These are phyloP conservation scores for Rhamnella rubrinervis DNA, from an alignment of 331 rosid species.

Conservation along the genomic window DNA sequence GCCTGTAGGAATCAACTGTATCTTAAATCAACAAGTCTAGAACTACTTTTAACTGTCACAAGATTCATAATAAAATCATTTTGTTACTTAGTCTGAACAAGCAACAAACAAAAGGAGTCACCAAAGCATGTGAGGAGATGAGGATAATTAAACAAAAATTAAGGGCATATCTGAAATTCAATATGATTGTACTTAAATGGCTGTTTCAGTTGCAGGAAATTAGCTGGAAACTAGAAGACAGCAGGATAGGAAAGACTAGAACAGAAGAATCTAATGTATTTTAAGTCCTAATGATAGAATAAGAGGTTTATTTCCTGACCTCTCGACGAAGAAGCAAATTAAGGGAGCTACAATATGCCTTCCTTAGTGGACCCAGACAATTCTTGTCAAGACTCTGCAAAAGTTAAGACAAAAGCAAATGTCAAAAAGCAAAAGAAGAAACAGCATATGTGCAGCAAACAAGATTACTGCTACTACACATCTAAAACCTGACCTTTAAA, in stretches of 20 bases:
- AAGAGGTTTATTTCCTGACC: conserved; percentile 57
- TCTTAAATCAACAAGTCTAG: conserved; percentile 12
- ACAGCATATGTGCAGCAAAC: conserved; percentile 6
- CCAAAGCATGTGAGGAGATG: background rate
- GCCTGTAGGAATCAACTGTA: conserved; percentile 49
- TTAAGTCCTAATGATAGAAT: conserved; percentile 9
- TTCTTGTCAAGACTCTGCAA: conserved; percentile 85
- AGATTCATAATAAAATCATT: too few relatives aligned
- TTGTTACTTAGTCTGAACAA: background rate
- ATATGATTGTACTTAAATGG: background rate
- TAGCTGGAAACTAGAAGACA: background rate
- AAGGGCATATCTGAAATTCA: background rate
- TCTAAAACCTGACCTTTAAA: conserved; percentile 61
- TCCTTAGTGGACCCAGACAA: conserved; percentile 65
- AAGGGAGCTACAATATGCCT: conserved; percentile 86
- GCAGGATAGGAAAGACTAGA: background rate
- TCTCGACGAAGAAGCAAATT: conserved; percentile 93
- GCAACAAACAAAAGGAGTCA: background rate
- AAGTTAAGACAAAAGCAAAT: conserved; percentile 19
- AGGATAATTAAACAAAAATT: background rate
- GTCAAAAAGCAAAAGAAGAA: conserved; percentile 17
- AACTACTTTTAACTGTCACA: conserved; percentile 10
- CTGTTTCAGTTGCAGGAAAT: background rate
- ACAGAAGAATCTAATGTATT: background rate
- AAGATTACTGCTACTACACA: conserved; percentile 15